These are phyloP conservation scores for Xylaria venustula DNA, from an alignment of 495 filamentous ascomycete genomes.

Conservation along the genomic window DNA sequence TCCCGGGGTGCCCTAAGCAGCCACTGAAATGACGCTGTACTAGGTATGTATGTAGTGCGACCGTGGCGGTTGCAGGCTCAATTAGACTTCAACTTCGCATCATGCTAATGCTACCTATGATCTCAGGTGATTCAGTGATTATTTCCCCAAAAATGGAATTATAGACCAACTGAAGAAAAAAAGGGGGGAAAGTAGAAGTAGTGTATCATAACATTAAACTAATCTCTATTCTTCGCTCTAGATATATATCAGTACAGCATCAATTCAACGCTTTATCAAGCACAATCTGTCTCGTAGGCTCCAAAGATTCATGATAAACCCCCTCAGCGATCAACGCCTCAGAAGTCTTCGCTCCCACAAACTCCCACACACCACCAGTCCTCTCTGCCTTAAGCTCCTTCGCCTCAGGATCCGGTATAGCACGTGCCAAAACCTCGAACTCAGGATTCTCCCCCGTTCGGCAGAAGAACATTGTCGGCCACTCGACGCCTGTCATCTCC, in stretches of 20 bases:
- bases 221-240: not conserved
- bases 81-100: too few species aligned
- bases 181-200: too few species aligned
- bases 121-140: too few species aligned
- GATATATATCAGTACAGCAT: not conserved
- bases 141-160: too few species aligned
- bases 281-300: slow-evolving; percentile 19
- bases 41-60: too few species aligned
- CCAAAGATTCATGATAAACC: slow-evolving; percentile 32
- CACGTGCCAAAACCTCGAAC: slow-evolving; percentile 11
- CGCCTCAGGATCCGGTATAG: slow-evolving; percentile 8
- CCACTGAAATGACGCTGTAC: too few species aligned
- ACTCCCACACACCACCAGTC: slow-evolving; percentile 28
- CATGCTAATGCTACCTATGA: too few species aligned
- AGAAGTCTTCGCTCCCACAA: slow-evolving; percentile 11
- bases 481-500: slow-evolving; percentile 53
- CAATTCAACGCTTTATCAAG: not conserved
- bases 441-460: slow-evolving; percentile 13
- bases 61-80: too few species aligned
- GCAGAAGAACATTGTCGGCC: slow-evolving; percentile 56
- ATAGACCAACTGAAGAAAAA: too few species aligned
- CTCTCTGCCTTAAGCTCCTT: slow-evolving; percentile 52
- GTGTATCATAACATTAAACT: too few species aligned
- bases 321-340: slow-evolving; percentile 16
- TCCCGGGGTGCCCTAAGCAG: too few species aligned